phyloP scores from a whole-genome alignment of 1,139 yeast genomes.

The Wickerhamiella pararugosa region DNA sequence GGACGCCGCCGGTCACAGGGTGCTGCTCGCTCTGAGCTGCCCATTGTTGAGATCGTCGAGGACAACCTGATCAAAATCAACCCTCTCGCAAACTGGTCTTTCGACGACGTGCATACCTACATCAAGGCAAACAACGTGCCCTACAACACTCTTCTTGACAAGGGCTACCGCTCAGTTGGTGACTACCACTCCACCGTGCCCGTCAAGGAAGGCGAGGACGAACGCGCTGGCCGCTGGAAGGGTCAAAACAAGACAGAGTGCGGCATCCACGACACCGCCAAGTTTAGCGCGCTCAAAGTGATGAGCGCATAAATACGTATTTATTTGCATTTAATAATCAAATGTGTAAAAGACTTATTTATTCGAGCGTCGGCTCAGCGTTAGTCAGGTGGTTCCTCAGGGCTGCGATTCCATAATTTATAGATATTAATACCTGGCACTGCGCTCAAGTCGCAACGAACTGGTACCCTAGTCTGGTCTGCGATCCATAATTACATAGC shows the following conservation, averaged over 20 bases:
- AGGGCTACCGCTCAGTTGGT: constrained; percentile 84
- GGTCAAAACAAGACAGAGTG: constrained; percentile 89
- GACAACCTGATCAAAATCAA: constrained; percentile 70
- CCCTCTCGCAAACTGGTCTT: constrained; percentile 78
- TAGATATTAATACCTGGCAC: no score
- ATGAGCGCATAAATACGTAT: no score
- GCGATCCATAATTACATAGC: no score
- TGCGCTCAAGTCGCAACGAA: no score
- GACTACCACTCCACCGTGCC: constrained; percentile 94
- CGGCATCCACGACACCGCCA: constrained; percentile 75
- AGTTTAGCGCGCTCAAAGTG: constrained; percentile 37
- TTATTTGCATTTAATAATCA: no score
- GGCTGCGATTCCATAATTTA: no score
- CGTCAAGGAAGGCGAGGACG: constrained; percentile 83
- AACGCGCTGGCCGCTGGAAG: constrained; percentile 93
- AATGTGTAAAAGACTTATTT: no score
- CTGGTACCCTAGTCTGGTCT: no score
- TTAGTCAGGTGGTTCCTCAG: no score
- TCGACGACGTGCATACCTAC: constrained; percentile 53
- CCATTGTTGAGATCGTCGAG: constrained; percentile 54
- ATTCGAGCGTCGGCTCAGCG: no score
- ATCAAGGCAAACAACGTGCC: constrained; percentile 62
- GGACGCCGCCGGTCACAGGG: constrained; percentile 91
- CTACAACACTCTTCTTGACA: constrained; percentile 66
- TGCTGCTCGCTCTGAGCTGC: constrained; percentile 59